Conservation (phyloP, 805 yeast species). For the Debaryomyces prosopidis region DNA sequence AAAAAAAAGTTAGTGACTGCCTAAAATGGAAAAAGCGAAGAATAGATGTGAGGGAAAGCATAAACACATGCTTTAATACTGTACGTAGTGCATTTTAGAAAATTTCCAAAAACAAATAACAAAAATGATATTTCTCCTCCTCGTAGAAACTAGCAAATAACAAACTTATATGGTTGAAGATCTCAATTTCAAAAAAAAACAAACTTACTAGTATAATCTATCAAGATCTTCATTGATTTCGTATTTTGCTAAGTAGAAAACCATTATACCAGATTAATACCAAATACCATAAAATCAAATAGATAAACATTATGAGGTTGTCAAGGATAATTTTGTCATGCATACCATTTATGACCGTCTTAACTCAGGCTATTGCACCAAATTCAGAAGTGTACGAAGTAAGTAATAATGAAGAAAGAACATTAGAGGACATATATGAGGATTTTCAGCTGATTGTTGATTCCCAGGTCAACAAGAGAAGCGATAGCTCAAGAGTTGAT, state of each 20-base stretch:
- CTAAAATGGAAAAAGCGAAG: too few species aligned
- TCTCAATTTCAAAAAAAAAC: too few species aligned
- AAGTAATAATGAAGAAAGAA: neutral
- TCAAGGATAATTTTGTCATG: neutral
- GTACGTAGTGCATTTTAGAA: neutral
- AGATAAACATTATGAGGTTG: neutral
- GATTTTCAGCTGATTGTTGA: neutral
- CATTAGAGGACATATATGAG: neutral
- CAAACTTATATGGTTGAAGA: too few species aligned
- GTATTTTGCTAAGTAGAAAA: too few species aligned
- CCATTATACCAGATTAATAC: too few species aligned
- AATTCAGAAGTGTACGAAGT: neutral
- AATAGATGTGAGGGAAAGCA: neutral
- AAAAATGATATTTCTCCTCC: neutral
- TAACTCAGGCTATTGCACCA: neutral
- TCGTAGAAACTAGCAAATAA: neutral
- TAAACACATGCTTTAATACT: neutral
- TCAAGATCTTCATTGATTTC: too few species aligned
- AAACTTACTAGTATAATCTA: too few species aligned
- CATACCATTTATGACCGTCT: neutral
- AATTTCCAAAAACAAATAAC: neutral
- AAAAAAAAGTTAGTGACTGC: too few species aligned
- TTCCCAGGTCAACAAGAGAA: slow-evolving; percentile 1
- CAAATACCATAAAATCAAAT: too few species aligned
- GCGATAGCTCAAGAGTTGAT: slow-evolving; percentile 3